Base-by-base conservation (phyloP, 495 filamentous ascomycete species). In the Glutinoglossum americanum region DNA sequence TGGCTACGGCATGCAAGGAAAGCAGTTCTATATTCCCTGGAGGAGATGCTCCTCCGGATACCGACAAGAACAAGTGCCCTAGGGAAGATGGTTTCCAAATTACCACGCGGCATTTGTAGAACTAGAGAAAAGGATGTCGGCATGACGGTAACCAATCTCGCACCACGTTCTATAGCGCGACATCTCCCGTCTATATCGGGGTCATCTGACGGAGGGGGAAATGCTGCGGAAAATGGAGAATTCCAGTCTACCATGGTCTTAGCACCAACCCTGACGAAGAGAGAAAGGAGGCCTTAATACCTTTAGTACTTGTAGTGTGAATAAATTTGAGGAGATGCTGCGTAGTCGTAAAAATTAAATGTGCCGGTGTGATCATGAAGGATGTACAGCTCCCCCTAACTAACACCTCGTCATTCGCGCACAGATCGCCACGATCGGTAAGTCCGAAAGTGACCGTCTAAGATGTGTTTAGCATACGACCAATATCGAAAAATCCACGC, bases 1-100 rank as follows among this genome's bases (percentile, higher is more conserved):
- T 96, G 93, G 55, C 81, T 88, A 33, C 92, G 80, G 66, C 92
- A 98, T 41, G 83, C 80, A 27, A 85, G 70, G 66, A 94, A 98
- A 1, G 92, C 92, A 57, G 75, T 78, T 49, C 74, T 81, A 62
- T 96, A 98, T 49, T 92, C 75, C 65, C 83, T 85, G 21, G 74
- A 70, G 59, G 84, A 83, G 55, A 98, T 85, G 44, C 82, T 80
- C 37, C 78, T 75, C 47, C 92, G 77, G 45, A 96, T 86, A 21
- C 90, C 88, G 0, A 87, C 86, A 59, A 98, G 69, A 1, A 97
- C 89, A 64, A 98, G 80, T 6, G 92, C 92, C 53, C 92, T 79
- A 33, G 92, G 92, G 64, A 81, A 96, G 57, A 95, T 92, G 0
- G 90, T 96, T 67, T 98, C 92, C 13, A 97, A 73, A 61, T 98